phyloP scores from a whole-genome alignment of 1,284 basidiomycete species.

The Pyrrhoderma noxium region DNA sequence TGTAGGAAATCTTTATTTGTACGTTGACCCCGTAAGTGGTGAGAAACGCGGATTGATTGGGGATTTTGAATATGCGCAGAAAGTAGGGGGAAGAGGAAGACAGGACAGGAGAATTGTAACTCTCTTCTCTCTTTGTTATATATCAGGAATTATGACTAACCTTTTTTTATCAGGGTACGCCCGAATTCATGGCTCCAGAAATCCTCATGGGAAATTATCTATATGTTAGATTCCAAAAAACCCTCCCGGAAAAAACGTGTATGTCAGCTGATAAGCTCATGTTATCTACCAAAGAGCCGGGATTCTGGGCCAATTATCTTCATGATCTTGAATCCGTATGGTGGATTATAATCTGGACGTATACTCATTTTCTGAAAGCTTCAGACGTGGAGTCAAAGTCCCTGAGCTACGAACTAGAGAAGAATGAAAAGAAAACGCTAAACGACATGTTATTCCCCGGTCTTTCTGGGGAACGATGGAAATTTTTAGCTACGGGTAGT shows the following conservation, averaged over 20 bases:
- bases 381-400: too few relatives aligned
- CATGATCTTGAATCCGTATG: conserved; percentile 5
- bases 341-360: conserved; percentile 2
- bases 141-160: background rate
- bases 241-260: too few relatives aligned
- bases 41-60: background rate
- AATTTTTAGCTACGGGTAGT: too few relatives aligned
- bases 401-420: too few relatives aligned
- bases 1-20: background rate
- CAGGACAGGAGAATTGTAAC: background rate
- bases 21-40: background rate
- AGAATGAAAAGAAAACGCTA: too few relatives aligned
- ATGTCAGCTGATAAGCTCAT: background rate
- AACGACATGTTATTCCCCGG: too few relatives aligned
- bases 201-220: background rate
- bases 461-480: too few relatives aligned
- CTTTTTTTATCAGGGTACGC: conserved; percentile 6
- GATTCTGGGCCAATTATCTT: background rate
- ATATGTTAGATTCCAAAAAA: too few relatives aligned
- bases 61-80: conserved; percentile 6
- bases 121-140: background rate
- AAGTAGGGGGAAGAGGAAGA: background rate
- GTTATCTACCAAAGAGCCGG: background rate
- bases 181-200: conserved; percentile 7
- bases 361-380: too few relatives aligned